These are phyloP conservation scores for Galeopsis tetrahit DNA, from an alignment of 257 asterid species.

Conservation along the genomic window DNA sequence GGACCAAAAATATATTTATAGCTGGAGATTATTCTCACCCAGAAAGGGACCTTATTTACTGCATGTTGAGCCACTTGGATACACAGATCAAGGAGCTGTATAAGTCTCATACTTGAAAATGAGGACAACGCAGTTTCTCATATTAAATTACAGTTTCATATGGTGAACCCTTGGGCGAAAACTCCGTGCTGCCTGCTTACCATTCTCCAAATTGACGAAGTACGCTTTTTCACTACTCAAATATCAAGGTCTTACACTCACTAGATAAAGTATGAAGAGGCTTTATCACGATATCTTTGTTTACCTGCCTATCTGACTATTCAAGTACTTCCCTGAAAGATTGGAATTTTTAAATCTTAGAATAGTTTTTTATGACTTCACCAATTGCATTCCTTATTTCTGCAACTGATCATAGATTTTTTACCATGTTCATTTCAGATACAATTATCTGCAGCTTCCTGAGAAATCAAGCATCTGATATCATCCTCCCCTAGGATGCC, in stretches of 20 bases:
- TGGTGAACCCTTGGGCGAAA: slow-evolving; percentile 14
- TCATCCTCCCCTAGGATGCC: slow-evolving; percentile 3
- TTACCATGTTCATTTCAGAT: background rate
- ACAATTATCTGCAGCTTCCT: background rate
- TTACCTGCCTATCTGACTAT: background rate
- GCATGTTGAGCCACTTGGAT: slow-evolving; percentile 55
- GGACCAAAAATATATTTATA: slow-evolving; percentile 55
- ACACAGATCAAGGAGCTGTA: slow-evolving; percentile 63
- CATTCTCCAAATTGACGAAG: background rate
- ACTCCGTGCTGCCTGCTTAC: background rate
- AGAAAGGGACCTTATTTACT: slow-evolving; percentile 49
- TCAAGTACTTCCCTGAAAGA: slow-evolving; percentile 3
- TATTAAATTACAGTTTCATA: background rate
- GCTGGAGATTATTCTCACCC: slow-evolving; percentile 84
- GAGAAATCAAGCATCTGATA: slow-evolving; percentile 5
- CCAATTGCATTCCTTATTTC: background rate
- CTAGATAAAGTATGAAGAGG: background rate
- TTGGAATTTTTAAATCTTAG: slow-evolving; percentile 14
- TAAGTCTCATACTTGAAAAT: slow-evolving; percentile 31
- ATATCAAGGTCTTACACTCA: background rate
- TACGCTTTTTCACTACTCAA: background rate
- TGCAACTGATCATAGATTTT: background rate
- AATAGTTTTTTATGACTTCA: background rate
- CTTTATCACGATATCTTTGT: slow-evolving; percentile 6
- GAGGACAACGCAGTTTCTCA: background rate